These are phyloP conservation scores for Aureobasidium namibiae DNA, from an alignment of 2,329 filamentous ascomycete species.

Conservation along the genomic window DNA sequence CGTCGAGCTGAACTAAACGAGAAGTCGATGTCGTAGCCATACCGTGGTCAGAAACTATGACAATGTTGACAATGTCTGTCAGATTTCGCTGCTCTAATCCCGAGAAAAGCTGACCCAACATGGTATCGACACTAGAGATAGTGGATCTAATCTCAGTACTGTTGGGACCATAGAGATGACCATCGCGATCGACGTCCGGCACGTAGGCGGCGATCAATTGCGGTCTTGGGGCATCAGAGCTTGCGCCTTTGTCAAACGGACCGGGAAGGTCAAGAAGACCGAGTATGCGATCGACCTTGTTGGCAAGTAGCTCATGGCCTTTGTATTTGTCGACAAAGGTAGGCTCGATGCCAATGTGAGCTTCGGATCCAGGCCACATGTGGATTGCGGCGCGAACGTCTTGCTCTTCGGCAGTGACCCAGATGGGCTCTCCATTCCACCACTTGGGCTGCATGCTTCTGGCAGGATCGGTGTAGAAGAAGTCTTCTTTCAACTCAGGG, in stretches of 20 bases:
- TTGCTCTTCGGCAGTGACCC: constrained; percentile 83
- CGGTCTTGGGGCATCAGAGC: constrained; percentile 52
- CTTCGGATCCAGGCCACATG: constrained; percentile 98
- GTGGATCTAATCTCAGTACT: constrained; percentile 80
- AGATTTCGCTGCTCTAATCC: constrained; percentile 76
- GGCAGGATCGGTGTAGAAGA: constrained; percentile 73
- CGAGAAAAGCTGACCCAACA: constrained; percentile 68
- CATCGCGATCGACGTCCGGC: constrained; percentile 79
- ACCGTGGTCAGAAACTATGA: constrained; percentile 95
- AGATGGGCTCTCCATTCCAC: constrained; percentile 93
- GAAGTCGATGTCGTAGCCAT: constrained; percentile 88
- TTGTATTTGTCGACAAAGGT: constrained; percentile 81
- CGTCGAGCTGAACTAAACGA: constrained; percentile 80
- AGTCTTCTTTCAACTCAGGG: constrained; percentile 64
- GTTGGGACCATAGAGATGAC: constrained; percentile 85
- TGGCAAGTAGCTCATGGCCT: constrained; percentile 60
- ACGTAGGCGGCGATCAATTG: constrained; percentile 94
- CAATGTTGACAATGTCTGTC: constrained; percentile 81
- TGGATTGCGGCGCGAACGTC: constrained; percentile 75
- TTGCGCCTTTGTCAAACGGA: constrained; percentile 44
- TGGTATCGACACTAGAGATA: constrained; percentile 70
- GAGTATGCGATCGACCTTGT: constrained; percentile 72
- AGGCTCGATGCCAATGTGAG: constrained; percentile 68
- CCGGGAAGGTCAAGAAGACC: constrained; percentile 80
- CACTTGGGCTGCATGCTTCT: constrained; percentile 77